These are phyloP conservation scores for Colletotrichum gloeosporioides DNA, from an alignment of 2,329 filamentous ascomycete genomes.

Conservation along the genomic window DNA sequence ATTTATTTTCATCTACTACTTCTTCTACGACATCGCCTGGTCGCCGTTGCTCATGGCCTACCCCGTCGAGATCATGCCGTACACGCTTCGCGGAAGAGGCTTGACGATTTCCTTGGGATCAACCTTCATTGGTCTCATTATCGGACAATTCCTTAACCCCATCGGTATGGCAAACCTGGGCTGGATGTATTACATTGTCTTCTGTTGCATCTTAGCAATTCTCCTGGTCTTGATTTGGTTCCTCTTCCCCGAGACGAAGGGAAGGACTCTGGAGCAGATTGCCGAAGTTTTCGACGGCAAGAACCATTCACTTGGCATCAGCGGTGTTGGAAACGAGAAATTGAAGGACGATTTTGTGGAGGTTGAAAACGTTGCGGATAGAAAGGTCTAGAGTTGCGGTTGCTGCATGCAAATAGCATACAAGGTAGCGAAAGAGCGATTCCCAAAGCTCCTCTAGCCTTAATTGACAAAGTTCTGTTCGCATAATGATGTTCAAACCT, in stretches of 20 bases:
- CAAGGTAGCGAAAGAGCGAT: neutral
- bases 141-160: conserved; percentile 46
- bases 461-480: neutral
- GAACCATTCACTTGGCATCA: neutral
- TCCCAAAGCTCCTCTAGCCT: neutral
- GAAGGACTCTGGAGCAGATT: conserved; percentile 25
- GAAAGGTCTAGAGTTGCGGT: neutral
- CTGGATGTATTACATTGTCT: conserved; percentile 28
- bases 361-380: neutral
- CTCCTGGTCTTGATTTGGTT: conserved; percentile 27
- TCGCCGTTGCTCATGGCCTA: conserved; percentile 22
- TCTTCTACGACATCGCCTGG: conserved; percentile 22
- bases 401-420: neutral
- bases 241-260: conserved; percentile 33
- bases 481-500: neutral
- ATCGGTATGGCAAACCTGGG: conserved; percentile 40
- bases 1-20: conserved; percentile 23
- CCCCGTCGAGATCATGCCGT: conserved; percentile 24
- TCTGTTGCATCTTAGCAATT: conserved; percentile 21
- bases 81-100: conserved; percentile 22
- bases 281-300: conserved; percentile 22
- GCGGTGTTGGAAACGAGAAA: neutral
- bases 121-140: conserved; percentile 31
- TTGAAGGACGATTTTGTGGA: conserved; percentile 2
- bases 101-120: conserved; percentile 19